These are phyloP conservation scores for Polygonum aviculare DNA, from an alignment of 148 eudicot genomes.

Conservation along the genomic window DNA sequence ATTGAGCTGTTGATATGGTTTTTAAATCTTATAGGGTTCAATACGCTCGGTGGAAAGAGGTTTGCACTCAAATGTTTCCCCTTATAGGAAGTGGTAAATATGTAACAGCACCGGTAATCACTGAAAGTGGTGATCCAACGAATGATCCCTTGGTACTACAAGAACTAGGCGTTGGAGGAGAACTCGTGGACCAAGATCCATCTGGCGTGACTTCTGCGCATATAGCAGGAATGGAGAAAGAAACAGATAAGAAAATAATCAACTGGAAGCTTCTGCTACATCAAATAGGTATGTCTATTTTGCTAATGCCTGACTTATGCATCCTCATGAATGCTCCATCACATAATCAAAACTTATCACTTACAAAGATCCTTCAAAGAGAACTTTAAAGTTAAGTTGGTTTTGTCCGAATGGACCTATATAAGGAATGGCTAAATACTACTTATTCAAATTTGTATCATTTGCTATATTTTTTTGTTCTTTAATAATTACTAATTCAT, in stretches of 20 bases:
- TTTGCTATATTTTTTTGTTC: no score
- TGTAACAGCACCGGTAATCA: constrained; percentile 82
- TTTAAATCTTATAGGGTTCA: constrained; percentile 36
- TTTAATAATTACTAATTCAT: no score
- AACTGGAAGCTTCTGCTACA: constrained; percentile 93
- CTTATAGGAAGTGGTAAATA: constrained; percentile 83
- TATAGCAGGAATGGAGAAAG: constrained; percentile 10
- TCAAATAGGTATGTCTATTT: constrained; percentile 74
- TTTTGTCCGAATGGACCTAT: no score
- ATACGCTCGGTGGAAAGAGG: constrained; percentile 65
- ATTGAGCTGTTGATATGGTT: not conserved
- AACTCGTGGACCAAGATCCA: constrained; percentile 16
- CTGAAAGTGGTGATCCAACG: constrained; percentile 65
- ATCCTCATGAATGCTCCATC: not conserved
- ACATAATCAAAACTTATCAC: not conserved
- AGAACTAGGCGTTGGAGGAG: constrained; percentile 33
- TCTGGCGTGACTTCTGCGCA: constrained; percentile 4
- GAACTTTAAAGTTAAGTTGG: no score
- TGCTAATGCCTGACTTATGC: not conserved
- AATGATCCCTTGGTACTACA: constrained; percentile 78
- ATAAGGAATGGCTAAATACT: no score
- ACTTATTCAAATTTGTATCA: no score
- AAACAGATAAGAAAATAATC: constrained; percentile 50
- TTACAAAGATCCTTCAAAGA: no score
- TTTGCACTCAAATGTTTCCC: constrained; percentile 72